These are phyloP conservation scores for Mitragyna speciosa DNA, from an alignment of 257 asterid genomes.

Conservation along the genomic window DNA sequence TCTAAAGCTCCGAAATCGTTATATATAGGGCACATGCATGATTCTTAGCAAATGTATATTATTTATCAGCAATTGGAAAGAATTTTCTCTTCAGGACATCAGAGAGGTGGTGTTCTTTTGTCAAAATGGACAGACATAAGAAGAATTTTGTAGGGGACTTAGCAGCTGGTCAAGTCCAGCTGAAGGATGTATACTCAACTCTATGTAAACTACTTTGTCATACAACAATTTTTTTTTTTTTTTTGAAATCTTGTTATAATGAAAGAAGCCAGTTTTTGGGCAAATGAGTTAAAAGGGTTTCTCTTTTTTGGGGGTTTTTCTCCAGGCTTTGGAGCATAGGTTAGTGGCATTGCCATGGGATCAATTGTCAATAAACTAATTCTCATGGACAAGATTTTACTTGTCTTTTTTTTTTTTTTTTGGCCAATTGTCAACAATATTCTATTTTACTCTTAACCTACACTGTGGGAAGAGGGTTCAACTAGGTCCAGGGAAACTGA, in stretches of 20 bases:
- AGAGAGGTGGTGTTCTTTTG: slow-evolving; percentile 11
- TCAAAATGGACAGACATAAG: background rate
- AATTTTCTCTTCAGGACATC: slow-evolving; percentile 3
- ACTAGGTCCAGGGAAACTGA: no score
- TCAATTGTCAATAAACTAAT: slow-evolving; percentile 12
- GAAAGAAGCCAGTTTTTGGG: slow-evolving; percentile 5
- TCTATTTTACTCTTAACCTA: no score
- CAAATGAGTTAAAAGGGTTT: slow-evolving; percentile 1
- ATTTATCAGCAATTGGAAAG: slow-evolving; percentile 13
- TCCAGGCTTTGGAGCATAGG: background rate
- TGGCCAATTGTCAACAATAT: no score
- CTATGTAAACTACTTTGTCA: background rate
- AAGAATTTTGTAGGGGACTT: background rate
- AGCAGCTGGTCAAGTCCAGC: background rate
- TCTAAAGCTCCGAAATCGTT: slow-evolving; percentile 19
- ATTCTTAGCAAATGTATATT: slow-evolving; percentile 22
- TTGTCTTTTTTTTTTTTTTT: no score
- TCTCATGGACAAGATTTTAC: background rate
- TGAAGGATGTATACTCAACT: background rate
- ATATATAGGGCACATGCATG: slow-evolving; percentile 29
- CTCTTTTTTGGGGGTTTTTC: background rate
- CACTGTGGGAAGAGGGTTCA: no score
- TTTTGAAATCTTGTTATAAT: background rate
- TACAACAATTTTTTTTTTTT: background rate
- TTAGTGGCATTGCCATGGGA: background rate